Percentiles rank a stretch among this genome's conserved stretches.
Conservation (phyloP, 257 asterid genomes). For the Penstemon barbatus region DNA sequence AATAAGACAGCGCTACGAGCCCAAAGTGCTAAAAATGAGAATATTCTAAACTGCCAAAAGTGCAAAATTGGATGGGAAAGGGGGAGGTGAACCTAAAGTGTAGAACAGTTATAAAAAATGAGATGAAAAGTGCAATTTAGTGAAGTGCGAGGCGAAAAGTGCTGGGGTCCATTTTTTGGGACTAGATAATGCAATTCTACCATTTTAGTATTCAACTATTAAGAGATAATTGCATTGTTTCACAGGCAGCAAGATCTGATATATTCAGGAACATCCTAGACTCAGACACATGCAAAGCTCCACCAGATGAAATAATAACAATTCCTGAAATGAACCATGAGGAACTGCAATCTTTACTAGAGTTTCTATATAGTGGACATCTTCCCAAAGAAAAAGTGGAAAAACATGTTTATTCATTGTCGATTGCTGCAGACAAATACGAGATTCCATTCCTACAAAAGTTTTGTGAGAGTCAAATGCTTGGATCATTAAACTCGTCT, state of each 20-base stretch:
- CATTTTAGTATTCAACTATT: too few species aligned
- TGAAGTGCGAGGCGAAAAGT: too few species aligned
- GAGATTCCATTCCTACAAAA: constrained; percentile 73
- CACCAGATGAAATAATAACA: constrained; percentile 58
- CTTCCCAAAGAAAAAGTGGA: constrained; percentile 61
- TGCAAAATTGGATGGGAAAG: too few species aligned
- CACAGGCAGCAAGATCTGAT: constrained; percentile 73
- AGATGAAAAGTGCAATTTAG: too few species aligned
- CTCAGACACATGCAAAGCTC: constrained; percentile 80
- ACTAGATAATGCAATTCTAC: too few species aligned
- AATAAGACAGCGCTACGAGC: too few species aligned
- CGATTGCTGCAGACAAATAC: constrained; percentile 89
- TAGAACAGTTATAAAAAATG: too few species aligned
- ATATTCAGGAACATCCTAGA: constrained; percentile 71
- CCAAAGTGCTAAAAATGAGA: too few species aligned
- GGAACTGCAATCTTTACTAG: constrained; percentile 59
- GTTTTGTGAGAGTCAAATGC: constrained; percentile 74
- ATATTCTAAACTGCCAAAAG: too few species aligned
- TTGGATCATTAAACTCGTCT: constrained; percentile 55
- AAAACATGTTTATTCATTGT: constrained; percentile 64
- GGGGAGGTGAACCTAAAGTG: too few species aligned
- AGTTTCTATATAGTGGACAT: constrained; percentile 73
- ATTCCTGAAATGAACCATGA: constrained; percentile 65
- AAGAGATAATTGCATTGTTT: neutral
- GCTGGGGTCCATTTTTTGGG: too few species aligned